Conservation (phyloP, 768 basidiomycete genomes). For the Termitomyces sp. region DNA sequence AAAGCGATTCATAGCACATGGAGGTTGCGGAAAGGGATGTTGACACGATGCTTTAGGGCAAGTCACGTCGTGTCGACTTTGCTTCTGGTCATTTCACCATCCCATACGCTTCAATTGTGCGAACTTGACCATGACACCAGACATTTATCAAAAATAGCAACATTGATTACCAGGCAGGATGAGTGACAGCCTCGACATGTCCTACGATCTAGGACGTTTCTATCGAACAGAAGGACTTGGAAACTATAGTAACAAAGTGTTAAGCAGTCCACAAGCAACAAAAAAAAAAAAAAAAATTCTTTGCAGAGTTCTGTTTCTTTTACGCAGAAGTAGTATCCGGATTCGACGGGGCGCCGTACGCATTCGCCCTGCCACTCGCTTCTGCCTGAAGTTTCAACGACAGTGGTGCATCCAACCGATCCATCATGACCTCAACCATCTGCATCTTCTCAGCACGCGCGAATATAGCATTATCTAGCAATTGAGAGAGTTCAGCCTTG, state of each 20-base stretch:
- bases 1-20: conserved; percentile 5
- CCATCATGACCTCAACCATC: neutral
- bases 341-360: neutral
- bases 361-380: neutral
- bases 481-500: neutral
- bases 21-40: neutral
- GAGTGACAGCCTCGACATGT: neutral
- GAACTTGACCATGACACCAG: neutral
- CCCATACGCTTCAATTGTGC: no score
- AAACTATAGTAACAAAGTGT: neutral
- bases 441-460: neutral
- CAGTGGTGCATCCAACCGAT: neutral
- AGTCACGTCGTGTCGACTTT: neutral
- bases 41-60: conserved; percentile 2
- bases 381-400: neutral
- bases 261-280: neutral
- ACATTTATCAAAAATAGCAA: neutral
- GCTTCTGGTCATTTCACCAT: neutral
- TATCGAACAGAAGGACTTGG: no score
- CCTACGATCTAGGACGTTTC: no score
- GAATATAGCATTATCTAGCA: neutral
- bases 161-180: neutral
- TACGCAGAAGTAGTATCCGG: neutral
- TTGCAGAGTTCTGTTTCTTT: neutral
- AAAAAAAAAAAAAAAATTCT: neutral